These are phyloP conservation scores for Podospora appendiculata DNA, from an alignment of 495 filamentous ascomycete genomes.

Conservation along the genomic window DNA sequence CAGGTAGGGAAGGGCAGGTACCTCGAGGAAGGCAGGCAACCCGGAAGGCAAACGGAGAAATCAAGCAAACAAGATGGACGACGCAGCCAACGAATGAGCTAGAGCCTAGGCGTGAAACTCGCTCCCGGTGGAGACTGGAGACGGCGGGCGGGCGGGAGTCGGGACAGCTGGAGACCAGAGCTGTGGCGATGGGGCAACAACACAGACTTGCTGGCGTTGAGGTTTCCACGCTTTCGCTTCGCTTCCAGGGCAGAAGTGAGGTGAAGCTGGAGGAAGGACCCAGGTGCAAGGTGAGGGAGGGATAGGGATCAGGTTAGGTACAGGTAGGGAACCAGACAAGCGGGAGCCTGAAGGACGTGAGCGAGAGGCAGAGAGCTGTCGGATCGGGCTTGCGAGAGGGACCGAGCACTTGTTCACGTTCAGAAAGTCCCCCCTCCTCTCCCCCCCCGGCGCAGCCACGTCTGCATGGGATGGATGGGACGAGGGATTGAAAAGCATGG, in stretches of 20 bases:
- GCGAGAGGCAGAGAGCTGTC: no score
- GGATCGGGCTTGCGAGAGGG: no score
- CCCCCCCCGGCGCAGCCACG: no score
- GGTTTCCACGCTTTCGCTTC: slow-evolving; percentile 5
- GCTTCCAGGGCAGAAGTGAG: slow-evolving; percentile 1
- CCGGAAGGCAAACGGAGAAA: background rate
- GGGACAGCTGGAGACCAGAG: background rate
- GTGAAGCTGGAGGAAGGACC: slow-evolving; percentile 2
- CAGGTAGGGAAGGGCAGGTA: slow-evolving; percentile 1
- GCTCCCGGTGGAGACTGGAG: background rate
- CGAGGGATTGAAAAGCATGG: no score
- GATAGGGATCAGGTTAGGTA: slow-evolving; percentile 10
- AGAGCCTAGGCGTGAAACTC: background rate
- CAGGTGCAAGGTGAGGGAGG: slow-evolving; percentile 5
- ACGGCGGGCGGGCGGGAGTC: no score
- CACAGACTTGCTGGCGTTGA: slow-evolving; percentile 13
- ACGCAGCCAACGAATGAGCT: background rate
- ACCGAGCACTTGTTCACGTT: no score
- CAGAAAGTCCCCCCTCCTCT: no score
- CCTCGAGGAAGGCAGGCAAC: slow-evolving; percentile 1
- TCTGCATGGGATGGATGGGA: no score
- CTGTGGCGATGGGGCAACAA: slow-evolving; percentile 1
- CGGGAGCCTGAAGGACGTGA: no score
- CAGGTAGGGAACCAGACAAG: slow-evolving; percentile 4
- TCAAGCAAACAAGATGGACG: background rate